Evolutionary conservation across 805 yeast species (phyloP), one percentile per base, ranked within the genome.

Genomic region (Starmerella powellii): DNA sequence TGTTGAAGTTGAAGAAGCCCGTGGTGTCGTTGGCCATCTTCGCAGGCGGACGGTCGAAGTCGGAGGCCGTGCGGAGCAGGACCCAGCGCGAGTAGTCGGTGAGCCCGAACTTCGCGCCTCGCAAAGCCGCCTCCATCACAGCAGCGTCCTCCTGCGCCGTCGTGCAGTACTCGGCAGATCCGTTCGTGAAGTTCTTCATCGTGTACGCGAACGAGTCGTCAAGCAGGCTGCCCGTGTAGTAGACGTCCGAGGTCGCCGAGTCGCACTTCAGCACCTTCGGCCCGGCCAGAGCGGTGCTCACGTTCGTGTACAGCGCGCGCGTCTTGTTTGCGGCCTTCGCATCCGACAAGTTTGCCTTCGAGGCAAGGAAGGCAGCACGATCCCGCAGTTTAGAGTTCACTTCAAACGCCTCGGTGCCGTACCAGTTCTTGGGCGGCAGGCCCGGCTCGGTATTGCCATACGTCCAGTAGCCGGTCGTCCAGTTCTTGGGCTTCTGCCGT

Each of bases 141-240:
- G 82, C 82, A 55, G 74, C 72, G 56, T 77, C 83, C 58, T 77
- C 83, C 58, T 76, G 80, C 41, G 78, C 79, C 34, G 80, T 70
- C 33, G 76, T 56, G 57, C 80, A 73, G 63, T 74, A 76, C 12
- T 59, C 61, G 21, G 73, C 80, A 30, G 76, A 66, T 41, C 76
- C 76, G 53, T 77, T 76, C 50, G 80, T 70, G 56, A 75, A 57
- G 48, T 74, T 50, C 13, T 51, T 47, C 28, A 78, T 66, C 54
- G 63, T 70, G 56, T 65, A 64, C 20, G 66, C 56, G 55, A 74
- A 72, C 51, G 73, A 63, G 52, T 72, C 69, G 45, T 67, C 70
- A 52, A 76, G 64, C 13, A 59, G 58, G 39, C 65, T 59, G 46
- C 82, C 83, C 35, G 68, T 64, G 68, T 70, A 77, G 64, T 75